These are phyloP conservation scores for Mortierella sp. DNA, from an alignment of 371 early-diverging fungal genomes.

Conservation along the genomic window DNA sequence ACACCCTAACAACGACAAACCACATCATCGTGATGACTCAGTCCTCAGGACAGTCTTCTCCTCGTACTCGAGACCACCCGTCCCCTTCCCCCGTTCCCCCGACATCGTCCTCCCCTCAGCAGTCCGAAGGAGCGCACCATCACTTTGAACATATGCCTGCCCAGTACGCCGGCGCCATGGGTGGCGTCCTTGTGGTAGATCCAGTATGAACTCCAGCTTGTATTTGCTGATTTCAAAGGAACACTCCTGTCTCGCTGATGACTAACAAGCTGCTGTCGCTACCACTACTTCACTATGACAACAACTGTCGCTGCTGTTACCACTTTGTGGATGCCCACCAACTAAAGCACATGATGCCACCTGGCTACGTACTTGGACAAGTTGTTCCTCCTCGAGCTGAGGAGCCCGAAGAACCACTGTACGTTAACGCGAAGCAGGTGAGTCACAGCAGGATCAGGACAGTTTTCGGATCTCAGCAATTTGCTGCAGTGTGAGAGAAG, in stretches of 20 bases:
- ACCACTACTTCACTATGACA: too few relatives aligned
- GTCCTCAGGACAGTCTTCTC: constrained; percentile 27
- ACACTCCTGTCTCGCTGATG: too few relatives aligned
- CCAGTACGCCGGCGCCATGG: constrained; percentile 22
- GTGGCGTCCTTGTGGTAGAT: constrained; percentile 42
- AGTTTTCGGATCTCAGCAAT: background rate
- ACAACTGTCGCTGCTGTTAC: background rate
- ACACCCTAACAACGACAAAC: constrained; percentile 1
- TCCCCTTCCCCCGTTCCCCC: constrained; percentile 39
- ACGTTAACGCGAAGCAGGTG: constrained; percentile 91
- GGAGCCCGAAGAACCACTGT: constrained; percentile 74
- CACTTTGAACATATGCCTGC: constrained; percentile 32
- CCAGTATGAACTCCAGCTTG: constrained; percentile 27
- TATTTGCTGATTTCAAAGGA: too few relatives aligned
- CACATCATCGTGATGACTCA: constrained; percentile 18
- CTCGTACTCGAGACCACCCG: constrained; percentile 11
- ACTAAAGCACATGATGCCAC: constrained; percentile 34
- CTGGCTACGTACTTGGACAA: constrained; percentile 31
- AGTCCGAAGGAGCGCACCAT: constrained; percentile 17
- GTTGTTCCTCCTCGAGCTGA: constrained; percentile 38
- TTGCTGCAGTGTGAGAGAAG: too few relatives aligned
- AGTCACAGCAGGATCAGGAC: background rate
- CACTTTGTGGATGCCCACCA: too few relatives aligned
- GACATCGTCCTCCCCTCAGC: constrained; percentile 27
- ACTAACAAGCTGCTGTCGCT: too few relatives aligned